Conservation (phyloP, 257 asterid genomes). For the Scutellaria baicalensis region DNA sequence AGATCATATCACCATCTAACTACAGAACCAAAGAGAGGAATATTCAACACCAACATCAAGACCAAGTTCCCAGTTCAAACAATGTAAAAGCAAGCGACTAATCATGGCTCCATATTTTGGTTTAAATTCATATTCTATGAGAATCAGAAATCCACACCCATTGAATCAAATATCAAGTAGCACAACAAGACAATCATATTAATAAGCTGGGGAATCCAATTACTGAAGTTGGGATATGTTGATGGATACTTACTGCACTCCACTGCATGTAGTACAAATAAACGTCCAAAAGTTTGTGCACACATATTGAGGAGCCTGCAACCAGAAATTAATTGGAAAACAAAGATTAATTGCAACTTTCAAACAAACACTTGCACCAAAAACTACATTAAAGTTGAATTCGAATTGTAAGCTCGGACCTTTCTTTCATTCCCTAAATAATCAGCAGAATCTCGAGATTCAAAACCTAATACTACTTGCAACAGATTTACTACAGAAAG, state of each 20-base stretch:
- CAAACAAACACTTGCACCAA: background rate
- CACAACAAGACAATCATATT: background rate
- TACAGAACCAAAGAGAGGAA: background rate
- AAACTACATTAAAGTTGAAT: background rate
- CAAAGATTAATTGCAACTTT: background rate
- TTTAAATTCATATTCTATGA: background rate
- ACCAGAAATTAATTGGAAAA: background rate
- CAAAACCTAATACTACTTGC: background rate
- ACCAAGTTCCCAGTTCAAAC: background rate
- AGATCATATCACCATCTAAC: background rate
- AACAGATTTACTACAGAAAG: background rate
- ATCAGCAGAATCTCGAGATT: constrained; percentile 3
- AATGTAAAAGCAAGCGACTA: background rate
- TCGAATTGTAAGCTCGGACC: background rate
- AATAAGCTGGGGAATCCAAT: background rate
- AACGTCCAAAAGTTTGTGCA: constrained; percentile 97
- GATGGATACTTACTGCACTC: constrained; percentile 68
- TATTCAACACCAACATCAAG: background rate
- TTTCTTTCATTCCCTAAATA: background rate
- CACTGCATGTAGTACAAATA: constrained; percentile 86
- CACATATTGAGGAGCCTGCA: constrained; percentile 97
- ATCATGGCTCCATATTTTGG: background rate
- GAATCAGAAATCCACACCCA: background rate
- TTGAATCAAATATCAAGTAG: background rate
- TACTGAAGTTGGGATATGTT: background rate